Evolutionary conservation across 768 basidiomycete genomes (phyloP).

Genomic region (Rhodotorula kratochvilovae): DNA sequence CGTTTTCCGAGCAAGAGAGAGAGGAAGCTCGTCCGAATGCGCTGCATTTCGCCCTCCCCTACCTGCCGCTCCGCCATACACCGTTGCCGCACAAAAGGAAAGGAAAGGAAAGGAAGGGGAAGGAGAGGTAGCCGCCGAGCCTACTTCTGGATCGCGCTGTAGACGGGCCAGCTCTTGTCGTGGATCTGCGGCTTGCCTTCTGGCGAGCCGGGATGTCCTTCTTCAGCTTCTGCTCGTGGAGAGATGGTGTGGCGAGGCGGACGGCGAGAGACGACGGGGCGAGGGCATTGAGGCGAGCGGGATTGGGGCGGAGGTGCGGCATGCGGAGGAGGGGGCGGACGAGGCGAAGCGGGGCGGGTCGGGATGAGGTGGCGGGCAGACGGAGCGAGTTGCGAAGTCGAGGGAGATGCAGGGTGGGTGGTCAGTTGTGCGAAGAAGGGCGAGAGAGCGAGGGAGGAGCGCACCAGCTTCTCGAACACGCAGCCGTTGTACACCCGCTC

Average conservation of each 20-base stretch:
- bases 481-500: conserved; percentile 85
- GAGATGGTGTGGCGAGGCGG: too few species aligned
- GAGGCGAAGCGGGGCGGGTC: too few species aligned
- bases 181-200: conserved; percentile 77
- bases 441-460: background rate
- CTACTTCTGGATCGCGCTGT: conserved; percentile 77
- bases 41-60: background rate
- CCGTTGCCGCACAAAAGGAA: background rate
- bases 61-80: background rate
- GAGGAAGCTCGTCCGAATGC: background rate
- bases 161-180: conserved; percentile 74
- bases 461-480: conserved; percentile 86
- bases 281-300: too few species aligned
- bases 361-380: too few species aligned
- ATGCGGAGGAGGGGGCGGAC: background rate
- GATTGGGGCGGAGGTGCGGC: background rate
- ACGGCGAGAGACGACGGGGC: too few species aligned
- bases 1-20: too few species aligned
- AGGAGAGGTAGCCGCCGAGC: background rate
- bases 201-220: conserved; percentile 85
- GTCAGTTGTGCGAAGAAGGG: background rate
- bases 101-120: background rate
- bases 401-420: too few species aligned
- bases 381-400: too few species aligned
- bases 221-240: conserved; percentile 69